A percentile compares a stretch with the other conserved stretches of the same genome.
Evolutionary conservation across 306 rosid species (phyloP).

Genomic region (Alnus glutinosa): DNA sequence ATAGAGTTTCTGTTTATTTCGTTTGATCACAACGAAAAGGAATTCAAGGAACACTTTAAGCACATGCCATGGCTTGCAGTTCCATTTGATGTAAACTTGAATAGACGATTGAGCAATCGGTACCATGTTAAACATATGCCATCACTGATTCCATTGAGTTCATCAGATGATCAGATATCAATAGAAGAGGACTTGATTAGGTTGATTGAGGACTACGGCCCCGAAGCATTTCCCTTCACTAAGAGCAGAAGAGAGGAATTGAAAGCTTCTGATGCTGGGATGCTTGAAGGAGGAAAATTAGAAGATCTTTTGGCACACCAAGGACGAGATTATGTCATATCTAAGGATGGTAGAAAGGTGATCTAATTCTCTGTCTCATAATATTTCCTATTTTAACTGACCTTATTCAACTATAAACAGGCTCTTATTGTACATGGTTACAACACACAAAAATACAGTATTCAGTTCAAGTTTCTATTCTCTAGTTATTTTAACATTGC

Average conservation of each 20-base stretch:
- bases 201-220: conserved; percentile 82
- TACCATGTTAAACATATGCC: conserved; percentile 68
- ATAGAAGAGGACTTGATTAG: conserved; percentile 64
- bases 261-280: conserved; percentile 62
- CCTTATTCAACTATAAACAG: no score
- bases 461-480: no score
- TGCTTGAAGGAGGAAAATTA: conserved; percentile 57
- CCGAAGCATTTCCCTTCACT: conserved; percentile 88
- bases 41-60: conserved; percentile 62
- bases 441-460: no score
- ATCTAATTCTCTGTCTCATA: no score
- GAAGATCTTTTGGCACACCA: conserved; percentile 62
- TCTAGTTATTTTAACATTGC: no score
- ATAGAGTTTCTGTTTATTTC: conserved; percentile 78
- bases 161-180: conserved; percentile 38
- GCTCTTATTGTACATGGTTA: no score
- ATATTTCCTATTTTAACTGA: no score
- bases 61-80: conserved; percentile 85
- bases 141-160: conserved; percentile 55
- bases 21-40: conserved; percentile 59
- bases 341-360: conserved; percentile 68
- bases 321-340: conserved; percentile 56
- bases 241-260: conserved; percentile 62
- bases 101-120: conserved; percentile 52
- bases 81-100: conserved; percentile 62